A percentile compares a stretch with the other conserved stretches of the same genome.
Conservation (phyloP, 2,329 filamentous ascomycete species). For the Ophiocordyceps camponoti-saundersi region DNA sequence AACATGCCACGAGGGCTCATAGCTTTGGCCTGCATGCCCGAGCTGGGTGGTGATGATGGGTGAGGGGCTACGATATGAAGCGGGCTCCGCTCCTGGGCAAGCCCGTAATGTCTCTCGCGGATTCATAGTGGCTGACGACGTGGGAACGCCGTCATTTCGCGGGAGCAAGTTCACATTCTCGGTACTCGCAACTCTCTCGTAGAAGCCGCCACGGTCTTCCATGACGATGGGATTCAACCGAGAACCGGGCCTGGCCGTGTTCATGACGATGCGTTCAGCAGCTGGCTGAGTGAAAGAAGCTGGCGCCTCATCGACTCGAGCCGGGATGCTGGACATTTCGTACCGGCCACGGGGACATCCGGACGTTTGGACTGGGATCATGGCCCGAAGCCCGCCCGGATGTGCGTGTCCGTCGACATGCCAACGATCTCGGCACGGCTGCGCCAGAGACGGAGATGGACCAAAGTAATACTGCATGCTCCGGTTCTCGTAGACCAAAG, state of each 20-base stretch:
- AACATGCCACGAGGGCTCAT: too few relatives aligned
- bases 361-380: background rate
- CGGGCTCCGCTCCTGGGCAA: too few relatives aligned
- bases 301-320: slow-evolving; percentile 4
- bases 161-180: background rate
- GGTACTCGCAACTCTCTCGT: slow-evolving; percentile 11
- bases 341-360: background rate
- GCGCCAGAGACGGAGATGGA: background rate
- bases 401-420: background rate
- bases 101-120: too few relatives aligned
- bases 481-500: background rate
- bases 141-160: background rate
- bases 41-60: too few relatives aligned
- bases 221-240: slow-evolving; percentile 18
- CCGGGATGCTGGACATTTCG: background rate
- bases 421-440: background rate
- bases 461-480: slow-evolving; percentile 4
- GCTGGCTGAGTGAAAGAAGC: slow-evolving; percentile 6
- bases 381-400: background rate
- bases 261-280: slow-evolving; percentile 12
- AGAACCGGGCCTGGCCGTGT: slow-evolving; percentile 13
- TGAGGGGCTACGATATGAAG: too few relatives aligned
- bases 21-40: too few relatives aligned
- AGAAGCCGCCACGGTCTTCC: slow-evolving; percentile 22
- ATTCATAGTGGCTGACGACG: too few relatives aligned